Percentiles rank a stretch among this genome's conserved stretches.
Conservation (phyloP, 805 yeast species). For the Saturnispora bothae region DNA sequence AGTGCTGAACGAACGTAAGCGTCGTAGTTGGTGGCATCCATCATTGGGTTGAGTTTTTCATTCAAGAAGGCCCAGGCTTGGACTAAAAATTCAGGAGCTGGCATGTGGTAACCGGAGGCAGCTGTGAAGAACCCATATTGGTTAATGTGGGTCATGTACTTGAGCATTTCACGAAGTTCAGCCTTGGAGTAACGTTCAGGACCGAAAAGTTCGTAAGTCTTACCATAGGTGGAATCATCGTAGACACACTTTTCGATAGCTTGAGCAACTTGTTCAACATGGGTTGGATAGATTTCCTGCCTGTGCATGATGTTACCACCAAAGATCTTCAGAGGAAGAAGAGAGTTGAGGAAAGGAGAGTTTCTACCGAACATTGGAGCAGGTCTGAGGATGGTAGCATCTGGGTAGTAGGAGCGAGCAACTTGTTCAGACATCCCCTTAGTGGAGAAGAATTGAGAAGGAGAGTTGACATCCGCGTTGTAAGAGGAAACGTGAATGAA, state of each 20-base stretch:
- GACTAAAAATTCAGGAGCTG: conserved; percentile 30
- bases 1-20: conserved; percentile 63
- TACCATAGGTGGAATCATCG: conserved; percentile 72
- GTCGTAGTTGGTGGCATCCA: conserved; percentile 45
- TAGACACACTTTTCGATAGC: conserved; percentile 71
- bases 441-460: conserved; percentile 64
- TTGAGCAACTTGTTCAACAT: conserved; percentile 65
- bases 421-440: conserved; percentile 71
- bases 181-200: conserved; percentile 50
- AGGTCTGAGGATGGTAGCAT: conserved; percentile 78
- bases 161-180: conserved; percentile 63
- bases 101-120: conserved; percentile 28
- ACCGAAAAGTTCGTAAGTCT: conserved; percentile 66
- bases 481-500: conserved; percentile 71
- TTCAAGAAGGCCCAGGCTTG: conserved; percentile 27
- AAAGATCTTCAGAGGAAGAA: conserved; percentile 43
- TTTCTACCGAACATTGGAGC: conserved; percentile 70
- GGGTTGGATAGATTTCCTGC: conserved; percentile 63
- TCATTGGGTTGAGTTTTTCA: conserved; percentile 34
- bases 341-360: conserved; percentile 55
- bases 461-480: conserved; percentile 59
- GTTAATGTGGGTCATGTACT: conserved; percentile 32
- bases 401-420: conserved; percentile 58
- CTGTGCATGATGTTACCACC: conserved; percentile 59
- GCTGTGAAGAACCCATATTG: conserved; percentile 28